A percentile compares a stretch with the other conserved stretches of the same genome.
These are phyloP conservation scores for Chrysoporthe cubensis DNA, from an alignment of 2,329 filamentous ascomycete species.

Conservation along the genomic window DNA sequence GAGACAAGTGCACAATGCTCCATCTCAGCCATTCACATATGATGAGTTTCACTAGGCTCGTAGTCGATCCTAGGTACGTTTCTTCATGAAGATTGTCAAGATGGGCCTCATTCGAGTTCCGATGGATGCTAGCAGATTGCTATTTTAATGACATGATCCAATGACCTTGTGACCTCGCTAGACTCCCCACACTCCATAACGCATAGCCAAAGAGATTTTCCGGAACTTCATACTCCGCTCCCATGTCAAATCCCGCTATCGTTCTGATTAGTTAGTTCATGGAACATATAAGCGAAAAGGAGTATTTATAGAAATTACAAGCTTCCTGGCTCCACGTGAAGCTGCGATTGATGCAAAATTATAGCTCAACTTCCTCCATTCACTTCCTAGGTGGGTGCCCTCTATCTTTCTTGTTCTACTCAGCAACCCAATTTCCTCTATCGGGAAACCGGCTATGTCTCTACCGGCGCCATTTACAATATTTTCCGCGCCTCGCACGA, in stretches of 20 bases:
- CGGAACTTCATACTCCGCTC: background rate
- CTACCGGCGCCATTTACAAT: background rate
- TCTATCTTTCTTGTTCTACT: background rate
- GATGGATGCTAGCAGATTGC: no score
- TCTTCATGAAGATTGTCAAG: no score
- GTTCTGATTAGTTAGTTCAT: background rate
- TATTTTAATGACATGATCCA: no score
- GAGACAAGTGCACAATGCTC: no score
- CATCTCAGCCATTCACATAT: no score
- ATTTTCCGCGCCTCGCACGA: background rate
- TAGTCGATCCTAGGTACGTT: no score
- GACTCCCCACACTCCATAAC: no score
- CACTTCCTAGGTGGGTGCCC: background rate
- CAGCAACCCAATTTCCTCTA: background rate
- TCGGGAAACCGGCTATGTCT: background rate
- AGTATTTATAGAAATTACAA: background rate
- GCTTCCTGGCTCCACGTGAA: no score
- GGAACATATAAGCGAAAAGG: background rate
- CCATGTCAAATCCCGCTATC: no score
- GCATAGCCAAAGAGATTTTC: background rate
- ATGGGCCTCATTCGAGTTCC: no score
- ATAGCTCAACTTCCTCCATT: background rate
- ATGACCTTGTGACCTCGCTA: no score
- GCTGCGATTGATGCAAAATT: conserved; percentile 2
- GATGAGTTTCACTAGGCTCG: no score